Evolutionary conservation across 2,329 filamentous ascomycete genomes (phyloP), one percentile per base, ranked within the genome.

Genomic region (Ophiostoma triangulosporum): DNA sequence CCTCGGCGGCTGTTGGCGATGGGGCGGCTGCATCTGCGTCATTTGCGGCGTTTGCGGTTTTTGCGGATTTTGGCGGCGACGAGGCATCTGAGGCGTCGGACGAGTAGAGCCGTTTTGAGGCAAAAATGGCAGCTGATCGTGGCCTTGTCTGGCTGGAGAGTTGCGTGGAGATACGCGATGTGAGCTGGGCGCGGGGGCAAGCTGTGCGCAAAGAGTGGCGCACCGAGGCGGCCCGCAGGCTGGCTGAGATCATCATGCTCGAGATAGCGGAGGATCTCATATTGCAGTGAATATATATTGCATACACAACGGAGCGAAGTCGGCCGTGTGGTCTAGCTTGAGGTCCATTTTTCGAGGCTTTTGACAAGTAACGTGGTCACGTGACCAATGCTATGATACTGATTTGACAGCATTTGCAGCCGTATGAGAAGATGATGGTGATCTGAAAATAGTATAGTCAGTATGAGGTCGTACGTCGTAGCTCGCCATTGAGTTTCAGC

Each of bases 1-100:
- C 73, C 61, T 77, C 75, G 55, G 38, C 7, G 79, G 76, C 24
- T 24, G 40, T 46, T 9, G 26, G 24, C 7, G 14, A 56, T 11
- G 9, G 4, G 6, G 26, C 14, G 26, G 43, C 26, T 17, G 26
- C n/a, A n/a, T n/a, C n/a, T n/a, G n/a, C n/a, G n/a, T n/a, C n/a
- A n/a, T n/a, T n/a, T n/a, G n/a, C n/a, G n/a, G n/a, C n/a, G n/a
- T n/a, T n/a, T n/a, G n/a, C n/a, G n/a, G n/a, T n/a, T 27, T 29
- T 46, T 6, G 15, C 40, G 14, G 38, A 12, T 15, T 20, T 14
- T 27, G 40, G 40, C 14, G 14, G 26, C 6, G 40, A 27, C 24
- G 40, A 17, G 15, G 43, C 8, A 11, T 46, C 43, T 12, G 43
- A 29, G 26, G 43, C 2, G 8, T 31, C 43, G 7, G 43, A 29